Base-by-base conservation (phyloP, 805 yeast species). In the Candida railenensis region DNA sequence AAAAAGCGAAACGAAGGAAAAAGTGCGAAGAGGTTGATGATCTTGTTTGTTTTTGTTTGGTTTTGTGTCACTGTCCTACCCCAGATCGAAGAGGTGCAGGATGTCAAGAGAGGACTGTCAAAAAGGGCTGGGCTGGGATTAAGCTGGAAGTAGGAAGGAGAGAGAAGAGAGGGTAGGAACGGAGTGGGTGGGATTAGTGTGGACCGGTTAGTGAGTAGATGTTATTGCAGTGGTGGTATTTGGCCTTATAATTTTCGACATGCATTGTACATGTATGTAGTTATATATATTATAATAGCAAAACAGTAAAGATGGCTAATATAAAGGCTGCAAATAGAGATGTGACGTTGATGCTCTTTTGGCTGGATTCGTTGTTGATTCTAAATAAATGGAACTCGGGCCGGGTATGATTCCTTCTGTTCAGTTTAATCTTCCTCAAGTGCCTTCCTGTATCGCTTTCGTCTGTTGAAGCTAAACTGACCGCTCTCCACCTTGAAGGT, bases 11-110 rank as follows among this genome's bases (percentile, higher is more conserved):
- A 36, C 16, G 36, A 33, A 8, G 12, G 15, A 34, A 14, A 36
- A 36, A n/a, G 22, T 36, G 39, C 39, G 39, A 36, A 34, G 18
- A 7, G 18, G 12, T 8, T 15, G n/a, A 12, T 33, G 18, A 15
- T 16, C 14, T 14, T 43, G 40, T 25, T 36, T 30, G 30, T 37
- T 37, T 30, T 22, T 34, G 22, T 21, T 3, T 28, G 39, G 30
- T 40, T 40, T 40, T 40, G 43, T 40, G 43, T 30, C 43, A 40
- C 14, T 5, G 7, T 7, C n/a, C n/a, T n/a, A n/a, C n/a, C n/a
- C n/a, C n/a, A n/a, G n/a, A n/a, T n/a, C n/a, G n/a, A n/a, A n/a
- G n/a, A n/a, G n/a, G n/a, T n/a, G n/a, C n/a, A n/a, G n/a, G 37
- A 7, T 34, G 37, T 15, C 7, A 34, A 14, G n/a, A 14, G 7